Evolutionary conservation across 306 rosid species (phyloP), one percentile per base, ranked within the genome.

Genomic region (Albizia julibrissin): DNA sequence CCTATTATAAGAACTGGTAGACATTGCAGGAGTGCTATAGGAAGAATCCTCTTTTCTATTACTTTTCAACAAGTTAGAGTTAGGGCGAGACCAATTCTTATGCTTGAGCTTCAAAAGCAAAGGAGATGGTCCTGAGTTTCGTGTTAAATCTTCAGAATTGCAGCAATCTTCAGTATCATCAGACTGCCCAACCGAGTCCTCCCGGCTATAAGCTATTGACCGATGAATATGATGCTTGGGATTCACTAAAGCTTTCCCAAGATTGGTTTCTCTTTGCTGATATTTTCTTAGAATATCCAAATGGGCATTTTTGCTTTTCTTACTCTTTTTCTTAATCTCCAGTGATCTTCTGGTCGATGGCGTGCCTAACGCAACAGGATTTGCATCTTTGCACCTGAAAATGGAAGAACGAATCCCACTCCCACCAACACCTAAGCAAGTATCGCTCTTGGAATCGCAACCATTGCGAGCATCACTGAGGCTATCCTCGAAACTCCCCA

Each of bases 11-110:
- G 99, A 95, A 80, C 97, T 86, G 50, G 98, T 89, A 10, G 99
- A 96, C 89, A 93, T 84, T 75, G 99, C 98, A 37, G 99, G 99
- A 43, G 99, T 95, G 71, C 97, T 92, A 31, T 93, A 92, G 68
- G 98, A 94, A 83, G 97, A 93, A 78, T 93, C 97, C 44, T 92
- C 98, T 85, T 85, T 93, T 37, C 81, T 66, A 71, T 86, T 75
- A 81, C 74, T 85, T 83, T 83, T 83, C 86, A 87, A 46, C 1
- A 89, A 84, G 82, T 91, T 91, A 1, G 91, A 75, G 61, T 94
- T 88, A 10, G 93, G 77, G 6, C 84, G 89, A 83, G 93, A 79
- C 91, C 94, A 87, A 75, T 89, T 87, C 85, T 80, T 92, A 34
- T 79, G 86, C 87, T 83, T 90, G 34, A 95, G 92, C 86, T 89